Conservation (phyloP, 2,329 filamentous ascomycete genomes). For the Metarhizium humberi region DNA sequence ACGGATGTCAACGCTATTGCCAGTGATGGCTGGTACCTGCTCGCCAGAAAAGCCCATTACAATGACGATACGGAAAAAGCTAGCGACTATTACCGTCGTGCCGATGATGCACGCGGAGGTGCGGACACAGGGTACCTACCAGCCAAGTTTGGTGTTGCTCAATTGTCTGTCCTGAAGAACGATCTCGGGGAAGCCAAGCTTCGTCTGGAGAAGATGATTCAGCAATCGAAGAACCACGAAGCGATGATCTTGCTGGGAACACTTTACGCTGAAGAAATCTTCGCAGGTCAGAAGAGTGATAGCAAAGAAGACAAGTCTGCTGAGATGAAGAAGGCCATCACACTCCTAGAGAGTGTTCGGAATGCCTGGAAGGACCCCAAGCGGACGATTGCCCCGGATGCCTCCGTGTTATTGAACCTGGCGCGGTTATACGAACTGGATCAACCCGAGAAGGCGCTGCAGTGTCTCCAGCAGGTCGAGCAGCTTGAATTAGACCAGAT, state of each 20-base stretch:
- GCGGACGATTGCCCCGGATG: constrained; percentile 70
- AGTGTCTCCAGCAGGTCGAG: constrained; percentile 87
- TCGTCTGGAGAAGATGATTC: constrained; percentile 85
- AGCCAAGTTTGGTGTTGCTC: constrained; percentile 88
- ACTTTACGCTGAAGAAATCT: constrained; percentile 89
- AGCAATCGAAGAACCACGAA: constrained; percentile 73
- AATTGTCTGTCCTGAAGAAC: constrained; percentile 74
- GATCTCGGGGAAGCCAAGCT: constrained; percentile 91
- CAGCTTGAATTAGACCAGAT: constrained; percentile 78
- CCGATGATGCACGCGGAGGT: constrained; percentile 86
- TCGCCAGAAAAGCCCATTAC: constrained; percentile 86
- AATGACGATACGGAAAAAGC: constrained; percentile 66
- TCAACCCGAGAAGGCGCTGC: constrained; percentile 79
- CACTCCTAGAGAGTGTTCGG: constrained; percentile 74
- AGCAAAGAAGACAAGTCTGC: constrained; percentile 78
- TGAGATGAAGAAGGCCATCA: constrained; percentile 79
- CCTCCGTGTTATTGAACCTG: constrained; percentile 83
- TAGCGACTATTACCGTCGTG: constrained; percentile 76
- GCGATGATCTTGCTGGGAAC: constrained; percentile 89
- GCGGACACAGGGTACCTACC: constrained; percentile 86
- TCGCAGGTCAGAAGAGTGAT: constrained; percentile 61
- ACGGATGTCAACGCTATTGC: constrained; percentile 95
- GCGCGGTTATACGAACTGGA: constrained; percentile 83
- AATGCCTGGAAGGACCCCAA: constrained; percentile 88
- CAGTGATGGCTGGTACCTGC: constrained; percentile 93